These are phyloP conservation scores for Nitzschia sp. DNA, from an alignment of 108 stramenopile species.

Conservation along the genomic window DNA sequence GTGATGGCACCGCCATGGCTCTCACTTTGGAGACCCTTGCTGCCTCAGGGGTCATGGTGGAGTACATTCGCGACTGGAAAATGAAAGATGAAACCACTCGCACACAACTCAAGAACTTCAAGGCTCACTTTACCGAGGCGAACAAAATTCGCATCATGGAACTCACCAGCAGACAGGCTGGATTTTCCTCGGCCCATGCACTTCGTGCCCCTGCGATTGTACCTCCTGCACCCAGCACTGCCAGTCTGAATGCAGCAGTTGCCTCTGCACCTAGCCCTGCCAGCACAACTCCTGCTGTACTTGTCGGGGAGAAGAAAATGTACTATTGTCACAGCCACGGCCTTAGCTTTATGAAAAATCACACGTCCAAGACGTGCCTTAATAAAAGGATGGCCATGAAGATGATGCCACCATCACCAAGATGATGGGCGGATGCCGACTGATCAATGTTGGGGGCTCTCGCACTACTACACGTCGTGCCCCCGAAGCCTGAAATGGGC, in stretches of 20 bases:
- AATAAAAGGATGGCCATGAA: no score
- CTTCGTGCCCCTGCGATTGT: background rate
- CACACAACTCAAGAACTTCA: constrained; percentile 6
- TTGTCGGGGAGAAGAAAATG: background rate
- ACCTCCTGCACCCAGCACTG: background rate
- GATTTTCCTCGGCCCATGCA: constrained; percentile 1
- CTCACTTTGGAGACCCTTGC: background rate
- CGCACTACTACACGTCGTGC: background rate
- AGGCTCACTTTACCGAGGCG: constrained; percentile 4
- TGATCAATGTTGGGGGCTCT: background rate
- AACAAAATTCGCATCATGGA: constrained; percentile 2
- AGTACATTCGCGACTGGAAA: background rate
- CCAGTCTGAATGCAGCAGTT: background rate
- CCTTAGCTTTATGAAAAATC: no score
- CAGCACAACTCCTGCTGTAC: constrained; percentile 22
- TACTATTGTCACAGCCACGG: no score
- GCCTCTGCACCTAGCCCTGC: constrained; percentile 4
- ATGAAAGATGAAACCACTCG: background rate
- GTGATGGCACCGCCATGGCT: background rate
- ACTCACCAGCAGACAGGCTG: constrained; percentile 4
- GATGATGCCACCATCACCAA: background rate
- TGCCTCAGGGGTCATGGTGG: background rate
- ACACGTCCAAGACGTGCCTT: no score
- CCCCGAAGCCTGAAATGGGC: no score
- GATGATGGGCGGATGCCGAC: background rate